Evolutionary conservation across 768 basidiomycete species (phyloP), one percentile per base, ranked within the genome.

Genomic region (Lentinula guzmanii): DNA sequence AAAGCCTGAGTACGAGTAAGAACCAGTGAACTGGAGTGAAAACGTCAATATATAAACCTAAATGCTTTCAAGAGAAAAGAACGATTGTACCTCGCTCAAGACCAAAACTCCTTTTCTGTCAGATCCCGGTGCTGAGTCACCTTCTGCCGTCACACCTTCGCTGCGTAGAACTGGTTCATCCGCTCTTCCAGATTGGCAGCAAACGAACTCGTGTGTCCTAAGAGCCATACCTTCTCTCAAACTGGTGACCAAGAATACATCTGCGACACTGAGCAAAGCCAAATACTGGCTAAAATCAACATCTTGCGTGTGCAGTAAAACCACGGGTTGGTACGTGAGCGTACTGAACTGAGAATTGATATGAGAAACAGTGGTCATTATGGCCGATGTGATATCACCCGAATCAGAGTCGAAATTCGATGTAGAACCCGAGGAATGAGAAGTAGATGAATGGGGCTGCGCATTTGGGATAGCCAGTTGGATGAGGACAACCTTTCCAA

Each of bases 161-260:
- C 11, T 45, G 33, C 9, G 24, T 11, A 15, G 5, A 7, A 21
- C 41, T 28, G 15, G 7, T 55, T 24, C 41, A 41, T 62, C 52
- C 11, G 34, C 56, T 28, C 56, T n/a, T 45, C 70, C 85, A 67
- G 90, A 87, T 70, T 93, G 93, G 67, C 91, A 93, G 71, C 91
- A 90, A 10, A 95, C 90, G 68, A 84, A 93, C 70, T 93, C 90
- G 69, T 92, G 90, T 1, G 87, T 86, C 51, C 88, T 78, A 55
- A 93, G 73, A 9, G 91, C 91, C 93, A 95, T 94, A 0, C 93
- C 93, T 71, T 95, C 93, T 2, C 93, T 78, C 71, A 95, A 74
- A 70, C 88, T 90, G 5, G 90, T 90, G 21, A 92, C 87, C 65
- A 93, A 76, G 74, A 95, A 94, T 43, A 89, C 90, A 71, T 94